Evolutionary conservation across 441 rosid species (phyloP), one percentile per base, ranked within the genome.

Genomic region (Lagerstroemia fauriei): DNA sequence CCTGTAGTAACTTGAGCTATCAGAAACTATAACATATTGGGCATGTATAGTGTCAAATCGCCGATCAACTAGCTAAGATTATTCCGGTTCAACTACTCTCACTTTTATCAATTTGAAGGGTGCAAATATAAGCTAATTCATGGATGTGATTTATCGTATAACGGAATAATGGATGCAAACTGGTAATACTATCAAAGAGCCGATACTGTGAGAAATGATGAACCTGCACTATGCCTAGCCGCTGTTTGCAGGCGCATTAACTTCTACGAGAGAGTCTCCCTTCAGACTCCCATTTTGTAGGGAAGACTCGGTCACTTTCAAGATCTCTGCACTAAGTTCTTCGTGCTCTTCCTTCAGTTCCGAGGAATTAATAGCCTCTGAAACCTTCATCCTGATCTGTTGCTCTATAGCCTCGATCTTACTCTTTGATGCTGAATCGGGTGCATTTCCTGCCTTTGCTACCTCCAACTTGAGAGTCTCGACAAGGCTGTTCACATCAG

Each of bases 401-500:
- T 90, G 87, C 84, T 87, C 89, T 71, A 94, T 85, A 79, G 92
- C 85, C 82, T 87, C 91, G 16, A 95, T 90, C 86, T 88, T 90
- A 75, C 81, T 84, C 83, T 83, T 90, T 41, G 91, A 80, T 0
- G 87, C 79, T 3, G 7, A 80, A 82, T 88, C 90, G 34, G 93
- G 92, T 0, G 75, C 87, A 65, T 87, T 75, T 85, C 91, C 92
- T 17, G 91, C 96, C 88, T 88, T 92, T 29, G 86, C 94, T 13
- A 84, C 80, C 88, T 91, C 94, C 85, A 92, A 82, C 87, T 91
- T 92, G 85, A 93, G 89, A 59, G 88, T 83, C 89, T 90, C 90
- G 1, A 91, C 81, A 92, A 91, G 83, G 82, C 84, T 88, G 80
- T 91, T 93, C 84, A 94, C 66, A 84, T 95, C 93, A n/a, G 92